phyloP scores from a whole-genome alignment of 345 rosid genomes.

The Crucihimalaya himalaica region DNA sequence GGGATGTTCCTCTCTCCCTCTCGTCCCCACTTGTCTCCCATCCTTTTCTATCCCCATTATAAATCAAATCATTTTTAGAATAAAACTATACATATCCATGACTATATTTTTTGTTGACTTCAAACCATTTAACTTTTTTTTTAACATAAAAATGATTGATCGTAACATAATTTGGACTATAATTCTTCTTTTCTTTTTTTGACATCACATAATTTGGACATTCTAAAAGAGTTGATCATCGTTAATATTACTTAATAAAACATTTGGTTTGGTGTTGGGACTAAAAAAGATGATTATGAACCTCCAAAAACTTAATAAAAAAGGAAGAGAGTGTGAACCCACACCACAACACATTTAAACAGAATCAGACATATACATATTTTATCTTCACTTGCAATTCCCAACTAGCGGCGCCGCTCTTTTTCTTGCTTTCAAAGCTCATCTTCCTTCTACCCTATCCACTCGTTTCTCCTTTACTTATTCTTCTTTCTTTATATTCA shows the following conservation, averaged over 20 bases:
- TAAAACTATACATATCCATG: not conserved
- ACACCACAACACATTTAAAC: not conserved
- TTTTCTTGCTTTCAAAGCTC: slow-evolving; percentile 61
- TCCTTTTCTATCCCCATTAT: slow-evolving; percentile 13
- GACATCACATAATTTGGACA: not conserved
- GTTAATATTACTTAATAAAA: no score
- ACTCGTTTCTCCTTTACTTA: slow-evolving; percentile 3
- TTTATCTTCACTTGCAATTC: slow-evolving; percentile 19
- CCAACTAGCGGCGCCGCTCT: slow-evolving; percentile 57
- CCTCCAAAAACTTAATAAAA: not conserved
- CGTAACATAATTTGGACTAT: no score
- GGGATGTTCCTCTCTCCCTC: slow-evolving; percentile 28
- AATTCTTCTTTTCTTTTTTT: no score
- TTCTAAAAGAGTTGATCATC: not conserved
- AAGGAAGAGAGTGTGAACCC: not conserved
- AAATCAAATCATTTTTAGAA: slow-evolving; percentile 4
- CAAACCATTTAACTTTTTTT: no score
- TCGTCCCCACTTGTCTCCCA: slow-evolving; percentile 36
- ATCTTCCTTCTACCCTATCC: slow-evolving; percentile 34
- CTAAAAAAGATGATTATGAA: not conserved
- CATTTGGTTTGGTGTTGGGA: no score
- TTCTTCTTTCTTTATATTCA: not conserved
- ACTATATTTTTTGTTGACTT: not conserved
- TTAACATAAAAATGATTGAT: no score
- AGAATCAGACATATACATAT: slow-evolving; percentile 14